These are phyloP conservation scores for Populus ilicifolia DNA, from an alignment of 345 rosid genomes.

Conservation along the genomic window DNA sequence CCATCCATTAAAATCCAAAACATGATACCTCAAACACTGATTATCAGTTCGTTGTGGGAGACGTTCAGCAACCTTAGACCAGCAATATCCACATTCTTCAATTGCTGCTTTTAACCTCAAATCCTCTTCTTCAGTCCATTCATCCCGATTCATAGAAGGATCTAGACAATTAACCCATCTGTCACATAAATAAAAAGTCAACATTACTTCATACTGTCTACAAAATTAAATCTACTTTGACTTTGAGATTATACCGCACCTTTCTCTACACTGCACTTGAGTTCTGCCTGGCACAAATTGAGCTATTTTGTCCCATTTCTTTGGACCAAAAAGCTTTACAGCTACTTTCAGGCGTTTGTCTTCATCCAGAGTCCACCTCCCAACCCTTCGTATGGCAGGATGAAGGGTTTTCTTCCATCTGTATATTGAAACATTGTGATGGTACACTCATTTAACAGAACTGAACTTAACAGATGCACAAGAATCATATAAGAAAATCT, in stretches of 20 bases:
- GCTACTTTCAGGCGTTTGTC: constrained; percentile 71
- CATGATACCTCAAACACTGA: constrained; percentile 65
- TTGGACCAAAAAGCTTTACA: constrained; percentile 71
- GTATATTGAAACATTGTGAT: constrained; percentile 8
- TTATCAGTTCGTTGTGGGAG: constrained; percentile 74
- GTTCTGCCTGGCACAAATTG: constrained; percentile 84
- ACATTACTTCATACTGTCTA: background rate
- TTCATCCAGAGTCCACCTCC: constrained; percentile 67
- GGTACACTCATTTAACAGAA: background rate
- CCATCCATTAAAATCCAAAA: constrained; percentile 4
- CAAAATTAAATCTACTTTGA: constrained; percentile 7
- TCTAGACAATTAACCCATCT: constrained; percentile 83
- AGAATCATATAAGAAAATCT: background rate
- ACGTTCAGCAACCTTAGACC: constrained; percentile 71
- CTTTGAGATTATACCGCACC: constrained; percentile 31
- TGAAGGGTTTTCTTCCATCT: constrained; percentile 82
- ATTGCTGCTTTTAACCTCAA: constrained; percentile 55
- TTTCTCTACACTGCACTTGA: constrained; percentile 76
- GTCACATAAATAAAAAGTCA: constrained; percentile 19
- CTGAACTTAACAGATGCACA: background rate
- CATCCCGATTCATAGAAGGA: constrained; percentile 55
- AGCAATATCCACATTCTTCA: constrained; percentile 54
- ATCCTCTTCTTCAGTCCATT: constrained; percentile 85
- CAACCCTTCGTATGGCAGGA: constrained; percentile 49
- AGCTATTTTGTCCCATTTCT: constrained; percentile 76